Evolutionary conservation across 805 yeast species (phyloP).

Genomic region (Cyberlindnera maclurae): DNA sequence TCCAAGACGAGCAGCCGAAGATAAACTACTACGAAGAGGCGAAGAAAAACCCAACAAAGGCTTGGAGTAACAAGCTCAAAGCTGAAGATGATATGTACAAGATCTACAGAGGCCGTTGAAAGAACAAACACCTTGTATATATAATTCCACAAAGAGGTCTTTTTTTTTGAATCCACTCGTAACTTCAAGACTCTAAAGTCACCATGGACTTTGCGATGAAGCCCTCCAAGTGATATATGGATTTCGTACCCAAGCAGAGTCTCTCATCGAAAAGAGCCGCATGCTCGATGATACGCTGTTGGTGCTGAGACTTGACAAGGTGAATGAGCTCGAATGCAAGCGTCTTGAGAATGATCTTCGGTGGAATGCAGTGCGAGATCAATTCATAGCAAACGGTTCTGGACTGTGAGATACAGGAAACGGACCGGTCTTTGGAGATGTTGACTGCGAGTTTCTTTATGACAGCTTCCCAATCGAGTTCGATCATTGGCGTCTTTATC

Average conservation of each 20-base stretch:
- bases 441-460: conserved; percentile 56
- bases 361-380: conserved; percentile 89
- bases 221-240: conserved; percentile 92
- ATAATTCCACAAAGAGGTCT: neutral
- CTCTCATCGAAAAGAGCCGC: conserved; percentile 79
- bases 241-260: conserved; percentile 76
- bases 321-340: conserved; percentile 41
- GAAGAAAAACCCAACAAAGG: conserved; percentile 56
- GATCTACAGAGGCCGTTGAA: conserved; percentile 50
- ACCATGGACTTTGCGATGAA: conserved; percentile 87
- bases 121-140: conserved; percentile 7
- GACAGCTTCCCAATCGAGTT: conserved; percentile 89
- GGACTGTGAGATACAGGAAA: conserved; percentile 45
- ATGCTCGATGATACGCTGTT: conserved; percentile 44
- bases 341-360: conserved; percentile 67
- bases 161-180: neutral
- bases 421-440: conserved; percentile 56
- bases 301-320: conserved; percentile 24
- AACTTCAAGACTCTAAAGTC: conserved; percentile 40
- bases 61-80: conserved; percentile 47
- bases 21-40: conserved; percentile 49
- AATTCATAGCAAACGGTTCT: conserved; percentile 74
- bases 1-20: conserved; percentile 36
- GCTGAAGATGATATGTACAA: conserved; percentile 46
- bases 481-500: conserved; percentile 43